Evolutionary conservation across 345 rosid genomes (phyloP).

Genomic region (Capsella bursapastoris): DNA sequence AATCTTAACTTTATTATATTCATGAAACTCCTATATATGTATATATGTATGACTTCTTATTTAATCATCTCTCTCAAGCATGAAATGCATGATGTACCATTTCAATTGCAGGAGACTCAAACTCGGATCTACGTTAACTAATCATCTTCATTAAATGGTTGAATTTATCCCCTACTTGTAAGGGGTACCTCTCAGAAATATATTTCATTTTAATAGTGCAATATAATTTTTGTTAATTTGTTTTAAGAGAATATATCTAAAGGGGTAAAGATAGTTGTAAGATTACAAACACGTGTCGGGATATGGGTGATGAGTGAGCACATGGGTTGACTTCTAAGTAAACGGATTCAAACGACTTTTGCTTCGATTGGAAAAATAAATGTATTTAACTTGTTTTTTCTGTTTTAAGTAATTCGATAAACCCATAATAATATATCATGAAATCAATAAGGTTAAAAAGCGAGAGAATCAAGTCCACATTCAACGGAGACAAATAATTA

Average conservation of each 20-base stretch:
- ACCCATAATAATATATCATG: no score
- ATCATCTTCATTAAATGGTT: no score
- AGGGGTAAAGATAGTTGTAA: no score
- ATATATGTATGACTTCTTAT: neutral
- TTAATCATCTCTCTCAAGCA: neutral
- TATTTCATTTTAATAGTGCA: no score
- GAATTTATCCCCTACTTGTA: no score
- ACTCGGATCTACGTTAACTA: neutral
- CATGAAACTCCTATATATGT: neutral
- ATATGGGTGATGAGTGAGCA: constrained; percentile 9
- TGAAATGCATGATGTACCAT: neutral
- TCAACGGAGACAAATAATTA: neutral
- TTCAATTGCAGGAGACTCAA: neutral
- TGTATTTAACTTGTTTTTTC: neutral
- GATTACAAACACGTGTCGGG: neutral
- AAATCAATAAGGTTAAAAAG: no score
- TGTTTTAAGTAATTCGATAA: neutral
- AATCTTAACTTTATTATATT: no score
- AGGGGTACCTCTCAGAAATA: no score
- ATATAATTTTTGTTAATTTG: no score
- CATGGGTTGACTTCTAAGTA: constrained; percentile 45
- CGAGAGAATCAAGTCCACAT: neutral
- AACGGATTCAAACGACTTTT: constrained; percentile 38
- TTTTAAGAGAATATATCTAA: no score
- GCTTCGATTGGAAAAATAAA: neutral